phyloP scores from a whole-genome alignment of 2,329 filamentous ascomycete genomes.

The Colletotrichum musicola region DNA sequence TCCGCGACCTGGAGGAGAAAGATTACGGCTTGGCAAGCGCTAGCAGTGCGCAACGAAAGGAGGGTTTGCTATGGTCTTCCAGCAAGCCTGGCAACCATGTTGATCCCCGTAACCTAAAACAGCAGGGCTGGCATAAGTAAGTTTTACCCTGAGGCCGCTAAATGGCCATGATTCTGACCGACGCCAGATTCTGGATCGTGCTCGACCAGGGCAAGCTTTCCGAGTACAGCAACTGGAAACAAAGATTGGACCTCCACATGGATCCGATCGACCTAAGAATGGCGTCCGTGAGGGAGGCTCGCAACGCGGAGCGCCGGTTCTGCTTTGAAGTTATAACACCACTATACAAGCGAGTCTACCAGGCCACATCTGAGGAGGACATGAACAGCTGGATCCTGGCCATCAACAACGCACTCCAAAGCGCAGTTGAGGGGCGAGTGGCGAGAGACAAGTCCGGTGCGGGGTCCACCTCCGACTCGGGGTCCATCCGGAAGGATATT shows the following conservation, averaged over 20 bases:
- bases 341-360: conserved; percentile 94
- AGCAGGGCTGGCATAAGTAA: conserved; percentile 98
- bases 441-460: conserved; percentile 65
- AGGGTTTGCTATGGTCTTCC: conserved; percentile 93
- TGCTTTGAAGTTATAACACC: conserved; percentile 99
- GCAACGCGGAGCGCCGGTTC: conserved; percentile 93
- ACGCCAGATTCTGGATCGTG: conserved; percentile 94
- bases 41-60: conserved; percentile 81
- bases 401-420: conserved; percentile 97
- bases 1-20: conserved; percentile 91
- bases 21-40: conserved; percentile 66
- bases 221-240: conserved; percentile 99
- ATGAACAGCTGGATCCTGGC: conserved; percentile 97
- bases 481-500: conserved; percentile 83
- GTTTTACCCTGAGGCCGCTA: conserved; percentile 49
- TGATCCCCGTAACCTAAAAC: conserved; percentile 94
- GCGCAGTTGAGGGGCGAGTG: conserved; percentile 87
- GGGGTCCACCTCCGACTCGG: conserved; percentile 58
- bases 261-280: conserved; percentile 97
- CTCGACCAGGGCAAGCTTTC: conserved; percentile 96
- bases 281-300: conserved; percentile 95
- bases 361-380: conserved; percentile 97
- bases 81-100: conserved; percentile 94
- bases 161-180: conserved; percentile 27
- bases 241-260: conserved; percentile 95